Base-by-base conservation (phyloP, 495 filamentous ascomycete genomes). In the Penicillium pulvis region DNA sequence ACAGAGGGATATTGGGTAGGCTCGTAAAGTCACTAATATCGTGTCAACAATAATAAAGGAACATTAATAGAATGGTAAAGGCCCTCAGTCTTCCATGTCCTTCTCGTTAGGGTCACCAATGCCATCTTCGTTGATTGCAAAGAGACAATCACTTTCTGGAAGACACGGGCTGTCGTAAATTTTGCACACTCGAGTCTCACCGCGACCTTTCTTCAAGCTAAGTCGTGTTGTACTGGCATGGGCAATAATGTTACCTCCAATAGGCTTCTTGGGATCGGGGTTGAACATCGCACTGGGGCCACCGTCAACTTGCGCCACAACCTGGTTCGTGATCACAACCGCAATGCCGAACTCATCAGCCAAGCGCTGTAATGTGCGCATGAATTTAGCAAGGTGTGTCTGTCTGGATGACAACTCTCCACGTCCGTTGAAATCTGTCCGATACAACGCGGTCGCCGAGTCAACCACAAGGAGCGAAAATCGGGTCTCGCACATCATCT, bases 401-500 rank as follows among this genome's bases (percentile, higher is more conserved):
- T 98, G 94, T 49, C 94, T 82, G 17, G 87, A 87, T 17, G 89
- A 93, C 30, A 98, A 82, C 73, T 98, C 94, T 56, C 94, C 94
- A 69, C 94, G 90, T 24, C 94, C 94, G 49, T 90, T 81, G 76
- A 98, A 98, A 65, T 98, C 94, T 2, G 94, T 98, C 48, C 94
- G 86, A 72, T 98, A 98, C 20, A 98, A 82, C 1, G 93, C 89
- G 0, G 93, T 98, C 17, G 94, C 94, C 31, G 89, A 93, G 76
- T 98, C 94, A 56, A 98, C 95, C 46, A 98, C 85, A 39, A 98
- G 83, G 5, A 98, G 82, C 17, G 93, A 96, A 78, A 98, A 98
- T 5, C 94, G 88, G 3, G 94, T 98, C 73, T 98, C 95, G 57
- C 92, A 97, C 94, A 98, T 98, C 94, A 98, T 98, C 50, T 90